These are phyloP conservation scores for Lentinus polychrous DNA, from an alignment of 1,284 basidiomycete genomes.

Conservation along the genomic window DNA sequence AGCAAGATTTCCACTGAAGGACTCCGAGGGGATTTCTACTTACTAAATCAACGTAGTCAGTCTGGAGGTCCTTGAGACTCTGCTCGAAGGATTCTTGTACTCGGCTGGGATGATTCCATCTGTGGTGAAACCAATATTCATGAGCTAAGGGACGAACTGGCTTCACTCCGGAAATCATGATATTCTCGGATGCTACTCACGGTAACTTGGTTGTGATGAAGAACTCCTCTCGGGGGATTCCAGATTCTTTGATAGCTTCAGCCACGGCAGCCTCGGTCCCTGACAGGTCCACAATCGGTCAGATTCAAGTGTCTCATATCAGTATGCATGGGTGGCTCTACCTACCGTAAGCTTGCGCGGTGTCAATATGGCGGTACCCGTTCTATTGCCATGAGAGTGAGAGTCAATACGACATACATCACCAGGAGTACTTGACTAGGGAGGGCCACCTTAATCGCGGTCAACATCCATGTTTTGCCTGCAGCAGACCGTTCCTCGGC, in stretches of 20 bases:
- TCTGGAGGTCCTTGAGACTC: slow-evolving; percentile 23
- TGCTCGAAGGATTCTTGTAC: slow-evolving; percentile 25
- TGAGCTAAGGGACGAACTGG: background rate
- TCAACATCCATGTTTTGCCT: slow-evolving; percentile 3
- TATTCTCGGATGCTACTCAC: slow-evolving; percentile 8
- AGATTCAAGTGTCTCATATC: too few relatives aligned
- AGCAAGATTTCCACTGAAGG: background rate
- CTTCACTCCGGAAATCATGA: background rate
- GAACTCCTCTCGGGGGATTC: slow-evolving; percentile 34
- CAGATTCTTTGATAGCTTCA: slow-evolving; percentile 33
- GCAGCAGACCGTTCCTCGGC: background rate
- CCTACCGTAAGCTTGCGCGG: slow-evolving; percentile 1
- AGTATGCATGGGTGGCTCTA: too few relatives aligned
- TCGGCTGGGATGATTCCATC: slow-evolving; percentile 20
- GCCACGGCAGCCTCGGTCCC: slow-evolving; percentile 27
- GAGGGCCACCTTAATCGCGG: background rate
- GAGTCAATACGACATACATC: too few relatives aligned
- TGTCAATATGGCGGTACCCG: slow-evolving; percentile 7
- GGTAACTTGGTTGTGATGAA: slow-evolving; percentile 34
- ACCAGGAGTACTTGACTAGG: too few relatives aligned
- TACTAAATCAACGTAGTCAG: slow-evolving; percentile 29
- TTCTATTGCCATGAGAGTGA: too few relatives aligned
- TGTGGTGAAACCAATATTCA: slow-evolving; percentile 7
- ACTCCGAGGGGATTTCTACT: background rate
- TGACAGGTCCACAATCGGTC: slow-evolving; percentile 11